Base-by-base conservation (phyloP, 2,329 filamentous ascomycete genomes). In the Fusarium sacchari region DNA sequence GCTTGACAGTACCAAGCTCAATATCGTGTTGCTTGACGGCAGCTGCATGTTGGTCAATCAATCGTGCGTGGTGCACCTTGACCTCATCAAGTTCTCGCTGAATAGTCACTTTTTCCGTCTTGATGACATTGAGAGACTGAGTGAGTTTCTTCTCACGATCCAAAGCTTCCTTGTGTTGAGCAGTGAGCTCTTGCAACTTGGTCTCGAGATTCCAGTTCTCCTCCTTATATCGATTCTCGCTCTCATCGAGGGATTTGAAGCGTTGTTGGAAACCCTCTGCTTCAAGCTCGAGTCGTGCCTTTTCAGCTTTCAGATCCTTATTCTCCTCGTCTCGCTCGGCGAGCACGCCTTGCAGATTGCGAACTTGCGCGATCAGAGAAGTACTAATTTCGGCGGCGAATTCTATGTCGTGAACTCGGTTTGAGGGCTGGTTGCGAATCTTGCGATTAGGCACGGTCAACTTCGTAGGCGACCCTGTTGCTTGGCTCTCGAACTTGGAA, bases 311-410 rank as follows among this genome's bases (percentile, higher is more conserved):
- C 70, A 91, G 86, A 24, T 91, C 88, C 81, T 93, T 95, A 74
- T 98, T 85, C 52, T 94, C 88, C 59, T 97, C 95, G 72, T 99
- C 96, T 75, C 94, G 93, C 83, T 98, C 95, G 1, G 92, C 89
- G 17, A 99, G 88, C 22, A 97, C 86, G 6, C 91, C 88, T 82
- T 99, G 96, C 61, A 99, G 84, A 80, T 96, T 95, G 71, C 96
- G 92, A 57, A 99, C 93, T 83, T 98, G 96, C n/a, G 93, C 91
- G 58, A 99, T 92, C 58, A 99, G 87, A 5, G 95, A 97, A 11
- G 94, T 97, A 79, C 95, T 98, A 78, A 99, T 98, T 80, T 99
- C 96, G 57, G 96, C 95, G n/a, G 96, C 96, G 79, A 99, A 97
- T 77, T 98, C 95, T 79, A 99, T 97, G 79, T 99, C 96, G 80